Percentiles rank a stretch among this genome's conserved stretches.
Evolutionary conservation across 306 rosid species (phyloP).

Genomic region (Lablab purpureus): DNA sequence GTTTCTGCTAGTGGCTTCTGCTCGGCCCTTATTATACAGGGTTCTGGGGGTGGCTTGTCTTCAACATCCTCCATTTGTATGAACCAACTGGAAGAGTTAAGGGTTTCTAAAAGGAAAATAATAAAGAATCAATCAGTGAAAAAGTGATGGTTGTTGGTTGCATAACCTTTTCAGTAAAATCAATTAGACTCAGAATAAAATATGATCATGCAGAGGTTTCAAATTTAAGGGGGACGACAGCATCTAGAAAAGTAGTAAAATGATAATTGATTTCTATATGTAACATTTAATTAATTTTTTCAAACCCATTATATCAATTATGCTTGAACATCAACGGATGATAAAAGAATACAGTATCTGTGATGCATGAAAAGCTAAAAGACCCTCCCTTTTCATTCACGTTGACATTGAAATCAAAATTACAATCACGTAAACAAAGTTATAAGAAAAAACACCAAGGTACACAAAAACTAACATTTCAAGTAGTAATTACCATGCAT

Average conservation of each 20-base stretch:
- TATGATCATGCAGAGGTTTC: conserved; percentile 1
- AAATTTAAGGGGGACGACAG: neutral
- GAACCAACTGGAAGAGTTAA: conserved; percentile 38
- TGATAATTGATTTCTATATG: neutral
- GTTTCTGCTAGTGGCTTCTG: conserved; percentile 31
- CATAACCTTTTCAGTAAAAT: neutral
- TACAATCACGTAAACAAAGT: conserved; percentile 8
- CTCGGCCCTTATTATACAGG: conserved; percentile 41
- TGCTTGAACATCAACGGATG: conserved; percentile 10
- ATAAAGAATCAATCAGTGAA: conserved; percentile 20
- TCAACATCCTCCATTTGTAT: conserved; percentile 66
- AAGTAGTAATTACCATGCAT: conserved; percentile 24
- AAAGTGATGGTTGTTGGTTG: neutral
- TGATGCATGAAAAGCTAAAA: conserved; percentile 18
- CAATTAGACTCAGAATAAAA: conserved; percentile 2
- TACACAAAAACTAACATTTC: neutral
- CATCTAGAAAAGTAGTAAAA: neutral
- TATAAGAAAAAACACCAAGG: neutral
- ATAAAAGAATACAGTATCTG: neutral
- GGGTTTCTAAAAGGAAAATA: conserved; percentile 42
- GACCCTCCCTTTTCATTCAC: neutral
- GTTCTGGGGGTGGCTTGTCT: conserved; percentile 48
- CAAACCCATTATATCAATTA: neutral
- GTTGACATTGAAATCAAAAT: conserved; percentile 23
- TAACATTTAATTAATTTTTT: neutral